Conservation (phyloP, 2,329 filamentous ascomycete genomes). For the Colletotrichum viniferum region DNA sequence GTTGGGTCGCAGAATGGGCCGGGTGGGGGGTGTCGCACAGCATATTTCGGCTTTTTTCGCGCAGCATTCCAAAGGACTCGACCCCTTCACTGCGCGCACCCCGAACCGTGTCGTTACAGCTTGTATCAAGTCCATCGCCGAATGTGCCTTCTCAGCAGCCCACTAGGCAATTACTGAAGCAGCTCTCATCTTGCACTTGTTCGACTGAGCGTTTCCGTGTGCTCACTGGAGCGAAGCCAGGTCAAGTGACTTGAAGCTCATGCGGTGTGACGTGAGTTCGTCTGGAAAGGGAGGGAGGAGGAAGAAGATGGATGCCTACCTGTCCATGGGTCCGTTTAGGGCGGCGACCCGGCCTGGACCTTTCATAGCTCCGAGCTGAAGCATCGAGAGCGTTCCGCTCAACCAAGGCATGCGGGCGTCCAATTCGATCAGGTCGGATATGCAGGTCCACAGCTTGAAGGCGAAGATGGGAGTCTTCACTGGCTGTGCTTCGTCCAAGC, state of each 20-base stretch:
- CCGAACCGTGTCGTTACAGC: conserved; percentile 4
- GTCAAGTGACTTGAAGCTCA: conserved; percentile 51
- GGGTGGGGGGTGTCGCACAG: conserved; percentile 16
- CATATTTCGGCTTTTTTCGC: conserved; percentile 18
- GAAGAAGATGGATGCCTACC: conserved; percentile 67
- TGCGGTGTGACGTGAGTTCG: conserved; percentile 44
- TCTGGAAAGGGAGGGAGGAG: conserved; percentile 9
- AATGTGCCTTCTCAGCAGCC: neutral
- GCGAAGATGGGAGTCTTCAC: conserved; percentile 69
- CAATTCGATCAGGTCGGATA: conserved; percentile 75
- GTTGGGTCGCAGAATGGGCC: conserved; percentile 22
- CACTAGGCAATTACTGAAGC: neutral
- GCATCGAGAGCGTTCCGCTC: conserved; percentile 72
- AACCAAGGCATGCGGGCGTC: conserved; percentile 91
- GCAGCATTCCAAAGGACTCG: neutral
- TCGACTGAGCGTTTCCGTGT: conserved; percentile 28
- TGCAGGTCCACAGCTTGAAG: conserved; percentile 79
- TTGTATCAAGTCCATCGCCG: conserved; percentile 1
- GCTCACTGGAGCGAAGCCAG: conserved; percentile 40
- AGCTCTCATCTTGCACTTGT: conserved; percentile 34
- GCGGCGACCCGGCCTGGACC: conserved; percentile 79
- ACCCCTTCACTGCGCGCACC: conserved; percentile 3
- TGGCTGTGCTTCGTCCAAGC: conserved; percentile 10
- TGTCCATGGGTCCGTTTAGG: conserved; percentile 82
- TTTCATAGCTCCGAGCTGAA: conserved; percentile 74